Base-by-base conservation (phyloP, 2,329 filamentous ascomycete species). In the Colletotrichum sp. region DNA sequence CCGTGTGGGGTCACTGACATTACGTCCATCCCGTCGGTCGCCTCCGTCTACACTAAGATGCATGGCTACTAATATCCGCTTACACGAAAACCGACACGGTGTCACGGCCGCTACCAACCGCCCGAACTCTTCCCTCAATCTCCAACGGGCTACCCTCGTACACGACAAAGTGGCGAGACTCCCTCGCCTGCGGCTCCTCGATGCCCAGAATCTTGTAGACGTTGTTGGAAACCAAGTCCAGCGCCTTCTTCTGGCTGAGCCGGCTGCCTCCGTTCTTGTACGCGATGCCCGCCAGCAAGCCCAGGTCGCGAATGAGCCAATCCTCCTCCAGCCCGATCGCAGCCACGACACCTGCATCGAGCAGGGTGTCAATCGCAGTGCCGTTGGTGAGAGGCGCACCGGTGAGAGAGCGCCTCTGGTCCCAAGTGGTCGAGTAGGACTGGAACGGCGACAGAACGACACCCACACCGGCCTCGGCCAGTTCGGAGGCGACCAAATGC, bases 341-440 rank as follows among this genome's bases (percentile, higher is more conserved):
- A 1, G 89, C 86, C 4, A 84, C 80, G 0, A 94, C 92, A 3
- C 92, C 92, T 0, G 91, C 92, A 9, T 88, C 87, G 1, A 92
- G 78, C 2, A 94, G 86, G 14, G 79, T 81, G 76, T 94, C 91
- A 6, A 92, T 84, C 0, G 88, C 88, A 1, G 92, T 94, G 30
- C 92, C 91, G 78, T 93, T 92, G 1, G 92, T 92, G 1, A 94
- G 85, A 2, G 92, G 92, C 7, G 92, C 92, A 2, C 92, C 92
- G 0, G 91, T 89, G 13, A 94, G 84, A 0, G 90, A 88, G 3
- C 92, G 89, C 0, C 91, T 89, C 81, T 92, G 85, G 76, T 93
- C 91, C 92, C 92, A 94, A 0, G 80, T 82, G 4, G 80, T 81
- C 3, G 88, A 86, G 79, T 90, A 91, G 0, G 90, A 88, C 77